Evolutionary conservation across 345 rosid genomes (phyloP).

Genomic region (Camelina hispida): DNA sequence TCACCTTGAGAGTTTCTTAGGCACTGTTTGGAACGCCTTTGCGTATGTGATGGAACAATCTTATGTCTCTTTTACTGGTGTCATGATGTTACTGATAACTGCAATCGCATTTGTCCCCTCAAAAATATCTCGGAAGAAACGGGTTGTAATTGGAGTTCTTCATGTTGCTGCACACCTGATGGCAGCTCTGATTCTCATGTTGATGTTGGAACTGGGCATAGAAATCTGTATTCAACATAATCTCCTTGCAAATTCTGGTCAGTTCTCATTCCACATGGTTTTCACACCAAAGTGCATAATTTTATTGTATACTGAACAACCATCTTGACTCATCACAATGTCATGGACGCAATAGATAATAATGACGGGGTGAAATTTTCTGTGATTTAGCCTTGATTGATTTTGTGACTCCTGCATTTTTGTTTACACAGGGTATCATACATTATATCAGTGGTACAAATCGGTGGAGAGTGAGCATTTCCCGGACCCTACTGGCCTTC

Average conservation of each 20-base stretch:
- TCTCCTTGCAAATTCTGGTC: conserved; percentile 93
- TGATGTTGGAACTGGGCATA: conserved; percentile 90
- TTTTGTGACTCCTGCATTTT: conserved; percentile 6
- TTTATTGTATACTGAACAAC: neutral
- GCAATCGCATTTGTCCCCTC: conserved; percentile 88
- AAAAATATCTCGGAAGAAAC: conserved; percentile 81
- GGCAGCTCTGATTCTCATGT: conserved; percentile 90
- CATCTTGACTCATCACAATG: conserved; percentile 1
- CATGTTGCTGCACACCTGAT: conserved; percentile 91
- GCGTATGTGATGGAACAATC: conserved; percentile 74
- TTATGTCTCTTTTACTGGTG: conserved; percentile 80
- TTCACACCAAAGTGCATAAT: conserved; percentile 8
- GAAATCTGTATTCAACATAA: conserved; percentile 93
- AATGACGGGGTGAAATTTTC: neutral
- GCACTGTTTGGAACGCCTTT: conserved; percentile 75
- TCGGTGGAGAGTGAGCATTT: conserved; percentile 93
- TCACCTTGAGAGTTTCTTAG: conserved; percentile 82
- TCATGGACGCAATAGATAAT: neutral
- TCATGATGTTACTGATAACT: conserved; percentile 59
- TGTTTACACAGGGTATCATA: conserved; percentile 75
- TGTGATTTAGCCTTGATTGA: conserved; percentile 6
- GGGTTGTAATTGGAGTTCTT: conserved; percentile 73
- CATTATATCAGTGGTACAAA: conserved; percentile 94
- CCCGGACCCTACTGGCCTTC: conserved; percentile 99
- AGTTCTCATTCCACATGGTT: conserved; percentile 27